Evolutionary conservation across 75 land plant species (phyloP), one percentile per base, ranked within the genome.

Genomic region (Pinus albicaulis): DNA sequence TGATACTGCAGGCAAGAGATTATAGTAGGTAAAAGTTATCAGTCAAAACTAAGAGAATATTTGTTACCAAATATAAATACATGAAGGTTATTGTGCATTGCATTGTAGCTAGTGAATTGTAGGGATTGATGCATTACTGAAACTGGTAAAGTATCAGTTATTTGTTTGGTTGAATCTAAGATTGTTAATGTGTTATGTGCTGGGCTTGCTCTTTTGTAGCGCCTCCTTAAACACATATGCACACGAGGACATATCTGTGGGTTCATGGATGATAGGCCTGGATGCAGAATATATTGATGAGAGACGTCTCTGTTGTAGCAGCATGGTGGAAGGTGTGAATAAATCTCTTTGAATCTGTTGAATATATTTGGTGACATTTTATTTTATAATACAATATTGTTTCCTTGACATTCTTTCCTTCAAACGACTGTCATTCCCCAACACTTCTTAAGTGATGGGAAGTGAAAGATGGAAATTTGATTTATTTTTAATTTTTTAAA

Each of bases 221-320:
- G 93, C 83, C 76, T 87, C 86, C 28, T 73, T 95, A 14, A 84
- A 91, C 73, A 85, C 91, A 59, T 95, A 95, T 85, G 86, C 91
- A 16, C 92, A 93, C 59, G 98, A 95, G 76, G 98, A 95, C 80
- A 79, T 82, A 52, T 86, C 94, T 0, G 86, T 95, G 17, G 96
- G 98, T 28, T 84, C 98, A 22, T 95, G 98, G 98, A 88, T 95
- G 93, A 82, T 95, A 74, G 98, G 98, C 26, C 62, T 95, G 66
- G 87, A 91, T 52, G 86, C 92, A 70, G 90, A 91, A 24, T 88
- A 91, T 61, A 81, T 89, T 63, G 98, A 95, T 86, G 98, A 95
- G 59, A 86, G 76, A 34, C 92, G 89, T n/a, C 84, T 95, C 24
- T 95, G 98, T 80, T 95, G 98, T 72, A 78, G 81, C 74, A 80